phyloP scores from a whole-genome alignment of 805 yeast species.

The Candida pseudofarinosa region DNA sequence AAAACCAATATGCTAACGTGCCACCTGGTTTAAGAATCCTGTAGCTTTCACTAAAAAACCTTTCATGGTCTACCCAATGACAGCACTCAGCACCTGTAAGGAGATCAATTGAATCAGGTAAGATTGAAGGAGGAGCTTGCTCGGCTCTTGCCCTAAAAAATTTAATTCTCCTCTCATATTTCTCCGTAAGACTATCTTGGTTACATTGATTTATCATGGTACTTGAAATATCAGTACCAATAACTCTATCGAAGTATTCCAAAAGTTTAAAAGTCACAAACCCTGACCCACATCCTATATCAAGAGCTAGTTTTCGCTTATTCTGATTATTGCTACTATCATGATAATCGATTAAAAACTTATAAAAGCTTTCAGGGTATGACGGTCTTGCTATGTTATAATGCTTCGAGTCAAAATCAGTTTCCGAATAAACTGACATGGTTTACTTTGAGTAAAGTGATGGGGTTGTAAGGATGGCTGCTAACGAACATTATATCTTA shows the following conservation, averaged over 20 bases:
- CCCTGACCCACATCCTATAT: constrained; percentile 81
- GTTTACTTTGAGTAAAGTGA: background rate
- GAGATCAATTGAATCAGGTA: constrained; percentile 46
- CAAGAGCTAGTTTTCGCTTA: constrained; percentile 40
- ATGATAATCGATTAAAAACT: constrained; percentile 14
- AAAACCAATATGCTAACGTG: constrained; percentile 74
- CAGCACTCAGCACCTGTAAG: constrained; percentile 78
- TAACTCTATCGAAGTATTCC: constrained; percentile 41
- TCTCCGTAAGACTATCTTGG: constrained; percentile 7
- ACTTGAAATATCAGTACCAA: constrained; percentile 54
- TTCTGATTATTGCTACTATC: constrained; percentile 1
- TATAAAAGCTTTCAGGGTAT: constrained; percentile 44
- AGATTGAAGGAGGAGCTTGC: constrained; percentile 16
- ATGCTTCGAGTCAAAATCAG: constrained; percentile 45
- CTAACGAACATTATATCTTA: background rate
- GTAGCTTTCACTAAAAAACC: constrained; percentile 48
- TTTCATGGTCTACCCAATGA: constrained; percentile 74
- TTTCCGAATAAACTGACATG: constrained; percentile 64
- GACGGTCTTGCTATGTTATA: constrained; percentile 64
- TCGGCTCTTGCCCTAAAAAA: constrained; percentile 26
- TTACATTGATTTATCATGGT: constrained; percentile 22
- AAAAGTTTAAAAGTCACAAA: constrained; percentile 57
- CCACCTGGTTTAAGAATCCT: constrained; percentile 56
- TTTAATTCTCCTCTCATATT: constrained; percentile 8
- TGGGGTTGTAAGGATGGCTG: background rate